Percentiles rank a stretch among this genome's conserved stretches.
phyloP scores from a whole-genome alignment of 1,284 basidiomycete species.

The Sanguinoderma infundibulare region DNA sequence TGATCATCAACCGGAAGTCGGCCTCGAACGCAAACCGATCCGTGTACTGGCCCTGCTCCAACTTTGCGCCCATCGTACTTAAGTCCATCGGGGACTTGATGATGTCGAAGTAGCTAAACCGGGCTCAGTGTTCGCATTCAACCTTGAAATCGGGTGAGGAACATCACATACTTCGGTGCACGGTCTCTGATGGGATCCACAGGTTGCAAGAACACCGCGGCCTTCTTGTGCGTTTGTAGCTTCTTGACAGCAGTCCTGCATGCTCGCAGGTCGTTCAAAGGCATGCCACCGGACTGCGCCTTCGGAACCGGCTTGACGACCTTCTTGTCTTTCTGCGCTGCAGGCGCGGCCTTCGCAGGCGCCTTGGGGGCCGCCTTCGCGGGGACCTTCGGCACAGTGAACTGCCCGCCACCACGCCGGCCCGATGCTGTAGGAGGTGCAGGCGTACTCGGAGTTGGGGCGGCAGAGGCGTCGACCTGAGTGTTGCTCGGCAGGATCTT shows the following conservation, averaged over 20 bases:
- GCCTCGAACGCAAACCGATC: slow-evolving; percentile 84
- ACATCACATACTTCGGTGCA: slow-evolving; percentile 72
- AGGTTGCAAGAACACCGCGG: slow-evolving; percentile 80
- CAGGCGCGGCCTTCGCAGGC: slow-evolving; percentile 3
- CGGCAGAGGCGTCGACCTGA: slow-evolving; percentile 28
- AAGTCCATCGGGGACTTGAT: slow-evolving; percentile 97
- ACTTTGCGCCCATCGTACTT: slow-evolving; percentile 86
- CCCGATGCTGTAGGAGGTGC: slow-evolving; percentile 17
- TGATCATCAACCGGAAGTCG: slow-evolving; percentile 89
- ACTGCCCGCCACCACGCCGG: slow-evolving; percentile 14
- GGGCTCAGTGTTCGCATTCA: slow-evolving; percentile 11
- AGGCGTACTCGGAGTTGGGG: slow-evolving; percentile 27
- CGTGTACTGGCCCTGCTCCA: slow-evolving; percentile 88
- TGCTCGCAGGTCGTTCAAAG: slow-evolving; percentile 77
- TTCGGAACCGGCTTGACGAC: slow-evolving; percentile 59
- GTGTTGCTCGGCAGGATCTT: slow-evolving; percentile 47
- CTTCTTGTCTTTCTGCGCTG: slow-evolving; percentile 34
- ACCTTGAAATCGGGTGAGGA: neutral
- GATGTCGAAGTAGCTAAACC: slow-evolving; percentile 81
- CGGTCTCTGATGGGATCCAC: slow-evolving; percentile 90
- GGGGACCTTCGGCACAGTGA: slow-evolving; percentile 36
- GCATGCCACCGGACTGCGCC: slow-evolving; percentile 84
- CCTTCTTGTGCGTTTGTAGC: slow-evolving; percentile 73
- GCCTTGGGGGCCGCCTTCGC: too few species aligned
- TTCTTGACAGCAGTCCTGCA: slow-evolving; percentile 87